Evolutionary conservation across 78 protist genomes (phyloP), one percentile per base, ranked within the genome.

Genomic region (Emiliania huxleyi): DNA sequence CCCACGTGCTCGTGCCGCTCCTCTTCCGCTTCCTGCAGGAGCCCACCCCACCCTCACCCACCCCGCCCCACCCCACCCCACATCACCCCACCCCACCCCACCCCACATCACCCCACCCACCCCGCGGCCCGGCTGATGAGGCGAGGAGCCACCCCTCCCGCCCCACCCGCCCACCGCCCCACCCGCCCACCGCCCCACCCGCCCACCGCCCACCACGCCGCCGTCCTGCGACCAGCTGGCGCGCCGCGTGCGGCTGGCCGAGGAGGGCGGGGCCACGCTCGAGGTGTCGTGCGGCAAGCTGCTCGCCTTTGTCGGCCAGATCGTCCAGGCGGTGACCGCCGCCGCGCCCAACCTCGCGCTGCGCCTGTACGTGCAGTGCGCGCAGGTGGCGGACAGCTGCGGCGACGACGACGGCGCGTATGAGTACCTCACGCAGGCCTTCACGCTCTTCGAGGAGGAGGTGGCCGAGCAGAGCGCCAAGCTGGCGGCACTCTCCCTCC

Each of bases 371-470:
- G 90, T 98, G 81, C 98, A 97, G 92, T 93, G 96, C 38, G 94
- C 97, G 19, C 95, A 92, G 90, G 87, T 87, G 38, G 98, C 99
- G n/a, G 96, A 95, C 92, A 2, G 35, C 18, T 94, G 96, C 90
- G 94, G 71, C 43, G 44, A 91, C 43, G 96, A 93, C 69, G 69
- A 11, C 45, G 48, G 1, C 46, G 96, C 97, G 38, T 95, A 98
- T 48, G 98, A 98, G 25, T 95, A 96, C 77, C 4, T 69, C 33
- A 45, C 91, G 38, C 91, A 96, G 94, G 99, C 99, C 3, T 95
- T 98, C 69, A 0, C 88, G 3, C 43, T 97, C 75, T 98, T 95
- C 96, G 99, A 99, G 93, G 99, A 98, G 48, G 97, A 96, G 44
- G 90, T 97, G 69, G 55, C 95, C 12, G 99, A 96, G 73, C 90